Evolutionary conservation across 2,329 filamentous ascomycete genomes (phyloP), one percentile per base, ranked within the genome.

Genomic region (Monosporascus sp.): DNA sequence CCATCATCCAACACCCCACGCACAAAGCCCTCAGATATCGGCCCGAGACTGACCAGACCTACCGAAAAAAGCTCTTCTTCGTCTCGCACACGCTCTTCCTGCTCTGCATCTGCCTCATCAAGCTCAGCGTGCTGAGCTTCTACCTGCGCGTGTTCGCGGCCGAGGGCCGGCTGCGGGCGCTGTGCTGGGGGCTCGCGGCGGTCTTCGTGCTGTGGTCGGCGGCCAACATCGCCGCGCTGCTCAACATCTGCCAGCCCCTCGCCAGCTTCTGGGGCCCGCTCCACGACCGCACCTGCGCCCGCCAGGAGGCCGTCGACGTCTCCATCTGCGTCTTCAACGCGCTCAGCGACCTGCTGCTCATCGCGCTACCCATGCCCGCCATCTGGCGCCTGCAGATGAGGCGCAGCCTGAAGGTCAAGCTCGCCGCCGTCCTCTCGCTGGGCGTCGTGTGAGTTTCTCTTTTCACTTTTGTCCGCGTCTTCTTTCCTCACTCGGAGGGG

Each of bases 281-380:
- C 31, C 66, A 66, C 53, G 61, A 66, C 22, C 59, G 65, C 52
- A 53, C 62, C 41, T 59, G 64, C 27, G 59, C 59, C 8, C 57
- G 66, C 34, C 70, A 66, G 51, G 68, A 66, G 41, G 62, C 58
- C 26, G 66, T 68, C 46, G 70, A 64, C 61, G 48, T 58, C 3
- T 52, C 49, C 1, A 54, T 55, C 4, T 57, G 56, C 1, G 70
- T 71, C 1, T 73, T 76, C 56, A 78, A 76, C 49, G 75, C 80
- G 36, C 57, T 70, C 6, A 75, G 73, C 14, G 76, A 81, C 54
- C 51, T 77, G 16, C 56, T 77, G 52, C 73, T 81, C 41, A 62
- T 81, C 41, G 36, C 69, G 19, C 61, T 81, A 44, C 77, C 78
- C 1, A 70, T 81, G 53, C 70, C 73, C 24, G 74, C 74, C 20